Conservation (phyloP, 257 asterid genomes). For the Eucommia ulmoides region DNA sequence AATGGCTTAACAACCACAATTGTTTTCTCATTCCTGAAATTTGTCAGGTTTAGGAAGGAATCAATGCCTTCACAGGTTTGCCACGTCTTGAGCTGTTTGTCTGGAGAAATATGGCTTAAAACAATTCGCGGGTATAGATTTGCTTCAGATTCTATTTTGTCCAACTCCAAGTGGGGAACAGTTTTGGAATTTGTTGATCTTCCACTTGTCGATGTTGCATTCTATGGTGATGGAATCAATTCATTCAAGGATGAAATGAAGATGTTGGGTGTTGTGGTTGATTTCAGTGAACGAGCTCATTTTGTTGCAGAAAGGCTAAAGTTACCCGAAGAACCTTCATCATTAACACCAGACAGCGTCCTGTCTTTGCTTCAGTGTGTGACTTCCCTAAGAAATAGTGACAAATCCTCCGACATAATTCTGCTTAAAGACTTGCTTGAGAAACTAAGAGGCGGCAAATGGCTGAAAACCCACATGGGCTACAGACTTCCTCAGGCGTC, state of each 20-base stretch:
- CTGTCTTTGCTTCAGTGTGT: not conserved
- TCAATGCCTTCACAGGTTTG: not conserved
- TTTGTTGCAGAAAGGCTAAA: not conserved
- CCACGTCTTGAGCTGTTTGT: not conserved
- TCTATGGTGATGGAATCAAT: not conserved
- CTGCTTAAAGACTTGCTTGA: not conserved
- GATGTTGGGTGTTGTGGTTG: not conserved
- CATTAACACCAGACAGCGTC: not conserved
- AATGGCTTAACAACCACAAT: not conserved
- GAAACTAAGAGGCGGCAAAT: not conserved
- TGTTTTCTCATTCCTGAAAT: not conserved
- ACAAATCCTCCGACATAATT: not conserved
- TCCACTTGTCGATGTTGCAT: not conserved
- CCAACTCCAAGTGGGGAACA: not conserved
- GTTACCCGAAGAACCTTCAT: not conserved
- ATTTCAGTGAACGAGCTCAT: not conserved
- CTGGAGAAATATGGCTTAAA: not conserved
- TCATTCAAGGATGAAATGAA: not conserved
- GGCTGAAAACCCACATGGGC: not conserved
- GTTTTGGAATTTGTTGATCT: not conserved
- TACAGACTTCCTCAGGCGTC: not conserved
- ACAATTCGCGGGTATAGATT: not conserved
- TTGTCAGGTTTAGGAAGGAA: not conserved
- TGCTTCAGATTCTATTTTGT: not conserved
- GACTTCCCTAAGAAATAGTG: not conserved